Evolutionary conservation across 2,329 filamentous ascomycete genomes (phyloP), one percentile per base, ranked within the genome.

Genomic region (Arthrobotrys megalospora): DNA sequence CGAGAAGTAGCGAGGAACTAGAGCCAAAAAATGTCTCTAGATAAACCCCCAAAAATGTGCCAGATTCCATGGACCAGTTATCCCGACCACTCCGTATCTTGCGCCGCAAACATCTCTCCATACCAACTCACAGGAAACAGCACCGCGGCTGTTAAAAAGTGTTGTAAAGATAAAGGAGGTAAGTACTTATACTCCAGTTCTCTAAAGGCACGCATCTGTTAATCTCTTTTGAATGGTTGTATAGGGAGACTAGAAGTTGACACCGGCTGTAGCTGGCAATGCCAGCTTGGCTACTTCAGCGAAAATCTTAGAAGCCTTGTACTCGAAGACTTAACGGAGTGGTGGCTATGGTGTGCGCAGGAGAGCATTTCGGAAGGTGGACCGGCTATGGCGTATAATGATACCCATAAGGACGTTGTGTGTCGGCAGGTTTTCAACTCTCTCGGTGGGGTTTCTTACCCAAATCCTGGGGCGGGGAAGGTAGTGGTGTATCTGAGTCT

Each of bases 311-410:
- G 5, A 2, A 38, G 38, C 5, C 11, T 8, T 28, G 6, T 16
- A 43, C 24, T 3, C 24, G 41, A 16, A 45, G 41, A 16, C 12
- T 2, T 45, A 5, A 43, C n/a, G 16, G 36, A 62, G 11, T 62
- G 55, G 55, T 62, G 55, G 55, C 6, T 43, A 6, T n/a, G 36
- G 19, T 62, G 55, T n/a, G 55, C 55, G 6, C 34, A 43, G 11
- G 6, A 19, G 36, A 34, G 55, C 3, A 43, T 43, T 32, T 14
- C 36, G 16, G 48, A 52, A n/a, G 19, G 19, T 7, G 21, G 28
- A 2, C 1, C 2, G 11, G 21, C 7, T 24, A 11, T 52, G 10
- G 19, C 21, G 19, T 16, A 45, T 45, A 32, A 63, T 32, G 14
- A 16, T 14, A 48, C 45, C n/a, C n/a, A 48, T 3, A 16, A 48